Evolutionary conservation across 2,329 filamentous ascomycete species (phyloP).

Genomic region (Colletotrichum chlorophyti): DNA sequence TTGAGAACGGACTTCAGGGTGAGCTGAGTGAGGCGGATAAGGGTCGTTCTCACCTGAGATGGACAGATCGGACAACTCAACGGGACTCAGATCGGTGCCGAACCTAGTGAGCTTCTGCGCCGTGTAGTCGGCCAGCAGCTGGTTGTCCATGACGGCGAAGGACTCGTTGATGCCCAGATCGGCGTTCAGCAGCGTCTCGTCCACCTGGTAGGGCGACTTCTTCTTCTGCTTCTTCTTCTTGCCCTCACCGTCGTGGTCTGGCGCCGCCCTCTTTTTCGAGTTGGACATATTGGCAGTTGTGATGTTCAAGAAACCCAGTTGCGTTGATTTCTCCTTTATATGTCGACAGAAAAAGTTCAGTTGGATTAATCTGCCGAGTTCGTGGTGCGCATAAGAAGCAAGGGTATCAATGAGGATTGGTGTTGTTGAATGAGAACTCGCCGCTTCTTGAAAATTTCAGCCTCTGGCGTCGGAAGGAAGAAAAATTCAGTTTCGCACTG

Average conservation of each 20-base stretch:
- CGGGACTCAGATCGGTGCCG: slow-evolving; percentile 78
- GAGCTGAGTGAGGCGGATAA: not conserved
- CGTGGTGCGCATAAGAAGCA: too few relatives aligned
- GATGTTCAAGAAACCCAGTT: too few relatives aligned
- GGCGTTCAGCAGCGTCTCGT: slow-evolving; percentile 66
- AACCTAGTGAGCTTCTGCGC: slow-evolving; percentile 80
- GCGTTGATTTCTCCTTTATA: too few relatives aligned
- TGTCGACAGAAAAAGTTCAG: not conserved
- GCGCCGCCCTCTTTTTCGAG: slow-evolving; percentile 63
- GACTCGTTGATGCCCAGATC: slow-evolving; percentile 80
- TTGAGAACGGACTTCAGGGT: too few relatives aligned
- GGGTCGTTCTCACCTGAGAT: slow-evolving; percentile 74
- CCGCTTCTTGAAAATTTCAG: slow-evolving; percentile 20
- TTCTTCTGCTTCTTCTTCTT: slow-evolving; percentile 64
- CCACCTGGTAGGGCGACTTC: slow-evolving; percentile 57
- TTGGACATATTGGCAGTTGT: slow-evolving; percentile 43
- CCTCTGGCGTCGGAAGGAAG: not conserved
- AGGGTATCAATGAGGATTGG: not conserved
- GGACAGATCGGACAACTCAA: slow-evolving; percentile 85
- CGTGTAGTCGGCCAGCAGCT: slow-evolving; percentile 84
- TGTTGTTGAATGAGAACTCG: slow-evolving; percentile 15
- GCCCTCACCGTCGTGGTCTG: slow-evolving; percentile 47
- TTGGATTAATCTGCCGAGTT: not conserved
- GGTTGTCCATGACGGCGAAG: slow-evolving; percentile 82
- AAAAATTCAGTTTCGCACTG: slow-evolving; percentile 22